Conservation (phyloP, 2,329 filamentous ascomycete species). For the Colletotrichum horii region DNA sequence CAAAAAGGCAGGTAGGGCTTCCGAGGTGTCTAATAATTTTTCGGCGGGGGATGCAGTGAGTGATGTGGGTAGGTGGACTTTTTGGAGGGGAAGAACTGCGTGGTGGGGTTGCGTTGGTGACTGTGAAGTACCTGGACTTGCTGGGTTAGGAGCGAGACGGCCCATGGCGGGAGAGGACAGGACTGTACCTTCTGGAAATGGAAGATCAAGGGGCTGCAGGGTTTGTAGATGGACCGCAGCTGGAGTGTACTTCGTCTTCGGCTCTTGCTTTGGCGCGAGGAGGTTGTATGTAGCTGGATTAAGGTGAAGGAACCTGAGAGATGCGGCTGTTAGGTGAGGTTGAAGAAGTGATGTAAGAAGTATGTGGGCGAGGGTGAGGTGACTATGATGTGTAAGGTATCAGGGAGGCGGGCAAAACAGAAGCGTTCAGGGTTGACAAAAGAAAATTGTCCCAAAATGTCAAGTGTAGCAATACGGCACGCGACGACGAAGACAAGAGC, state of each 20-base stretch:
- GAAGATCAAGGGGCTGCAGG: background rate
- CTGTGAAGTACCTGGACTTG: conserved; percentile 11
- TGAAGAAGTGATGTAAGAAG: background rate
- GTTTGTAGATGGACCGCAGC: background rate
- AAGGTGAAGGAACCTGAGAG: background rate
- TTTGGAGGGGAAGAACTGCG: conserved; percentile 16
- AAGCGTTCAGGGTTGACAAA: background rate
- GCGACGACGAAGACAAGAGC: background rate
- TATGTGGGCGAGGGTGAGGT: background rate
- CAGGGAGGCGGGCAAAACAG: background rate
- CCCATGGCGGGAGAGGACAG: background rate
- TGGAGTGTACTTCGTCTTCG: background rate
- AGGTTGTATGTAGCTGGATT: background rate
- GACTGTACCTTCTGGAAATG: background rate
- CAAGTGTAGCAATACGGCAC: background rate
- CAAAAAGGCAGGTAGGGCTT: conserved; percentile 19
- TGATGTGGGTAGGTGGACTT: conserved; percentile 21
- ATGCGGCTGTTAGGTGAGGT: background rate
- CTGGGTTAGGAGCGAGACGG: background rate
- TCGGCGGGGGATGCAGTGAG: conserved; percentile 19
- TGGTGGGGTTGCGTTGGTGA: conserved; percentile 16
- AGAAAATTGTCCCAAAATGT: background rate
- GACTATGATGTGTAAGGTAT: background rate
- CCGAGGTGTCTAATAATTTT: conserved; percentile 23
- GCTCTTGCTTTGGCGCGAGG: background rate